phyloP scores from a whole-genome alignment of 352 stramenopile species.

The Plasmopara muralis region DNA sequence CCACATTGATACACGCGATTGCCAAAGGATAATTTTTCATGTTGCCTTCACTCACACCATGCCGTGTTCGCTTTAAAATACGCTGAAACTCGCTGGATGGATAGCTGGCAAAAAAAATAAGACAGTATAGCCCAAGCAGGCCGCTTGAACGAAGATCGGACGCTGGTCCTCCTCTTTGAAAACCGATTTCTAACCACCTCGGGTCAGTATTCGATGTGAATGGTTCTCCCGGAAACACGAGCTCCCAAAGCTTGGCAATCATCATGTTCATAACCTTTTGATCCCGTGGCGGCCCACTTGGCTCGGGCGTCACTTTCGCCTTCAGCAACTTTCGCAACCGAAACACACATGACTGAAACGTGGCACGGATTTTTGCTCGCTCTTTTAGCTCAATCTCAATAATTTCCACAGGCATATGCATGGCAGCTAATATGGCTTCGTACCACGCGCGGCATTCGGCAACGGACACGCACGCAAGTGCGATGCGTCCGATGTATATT shows the following conservation, averaged over 20 bases:
- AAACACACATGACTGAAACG: conserved; percentile 58
- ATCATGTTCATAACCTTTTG: conserved; percentile 73
- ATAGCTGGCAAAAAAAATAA: conserved; percentile 78
- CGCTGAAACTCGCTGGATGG: conserved; percentile 55
- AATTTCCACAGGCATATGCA: conserved; percentile 53
- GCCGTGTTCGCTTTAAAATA: conserved; percentile 65
- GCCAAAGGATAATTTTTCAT: conserved; percentile 87
- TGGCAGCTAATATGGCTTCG: conserved; percentile 56
- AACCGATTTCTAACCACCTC: conserved; percentile 78
- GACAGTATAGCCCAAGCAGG: conserved; percentile 75
- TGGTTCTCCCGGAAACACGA: conserved; percentile 49
- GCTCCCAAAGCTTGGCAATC: conserved; percentile 63
- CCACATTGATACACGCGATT: conserved; percentile 83
- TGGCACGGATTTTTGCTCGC: conserved; percentile 59
- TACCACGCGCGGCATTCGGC: conserved; percentile 65
- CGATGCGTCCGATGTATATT: conserved; percentile 54
- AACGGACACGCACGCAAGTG: conserved; percentile 44
- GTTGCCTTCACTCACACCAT: conserved; percentile 80
- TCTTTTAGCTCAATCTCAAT: conserved; percentile 76
- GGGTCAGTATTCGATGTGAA: conserved; percentile 71
- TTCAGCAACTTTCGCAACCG: conserved; percentile 70
- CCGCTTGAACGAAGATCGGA: conserved; percentile 79
- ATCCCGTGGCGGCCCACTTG: conserved; percentile 59
- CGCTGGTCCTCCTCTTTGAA: conserved; percentile 71
- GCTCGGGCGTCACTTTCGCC: conserved; percentile 70